These are phyloP conservation scores for Bipolaris oryzae DNA, from an alignment of 2,329 filamentous ascomycete genomes.

Conservation along the genomic window DNA sequence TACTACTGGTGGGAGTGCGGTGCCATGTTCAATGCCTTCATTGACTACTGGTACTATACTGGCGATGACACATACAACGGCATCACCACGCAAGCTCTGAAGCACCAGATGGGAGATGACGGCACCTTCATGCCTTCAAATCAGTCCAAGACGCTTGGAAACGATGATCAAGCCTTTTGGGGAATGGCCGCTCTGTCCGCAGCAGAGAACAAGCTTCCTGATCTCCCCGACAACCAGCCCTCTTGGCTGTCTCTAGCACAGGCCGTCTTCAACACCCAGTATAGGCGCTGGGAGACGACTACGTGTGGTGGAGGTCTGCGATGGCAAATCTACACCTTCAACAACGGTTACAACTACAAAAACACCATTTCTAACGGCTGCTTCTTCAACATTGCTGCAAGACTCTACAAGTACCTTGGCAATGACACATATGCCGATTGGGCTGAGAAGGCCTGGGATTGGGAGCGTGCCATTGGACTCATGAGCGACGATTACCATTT, in stretches of 20 bases:
- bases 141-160: constrained; percentile 62
- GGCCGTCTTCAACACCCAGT: constrained; percentile 77
- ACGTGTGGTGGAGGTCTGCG: constrained; percentile 74
- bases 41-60: constrained; percentile 54
- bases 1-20: constrained; percentile 55
- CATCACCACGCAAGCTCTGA: constrained; percentile 61
- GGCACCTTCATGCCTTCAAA: constrained; percentile 80
- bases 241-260: constrained; percentile 70
- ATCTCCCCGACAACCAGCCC: constrained; percentile 56
- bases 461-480: constrained; percentile 56
- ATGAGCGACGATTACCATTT: constrained; percentile 55
- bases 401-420: constrained; percentile 71
- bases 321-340: constrained; percentile 81
- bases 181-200: constrained; percentile 64
- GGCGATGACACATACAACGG: constrained; percentile 49
- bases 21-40: constrained; percentile 49
- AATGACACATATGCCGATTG: constrained; percentile 63
- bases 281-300: constrained; percentile 69
- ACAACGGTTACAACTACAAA: constrained; percentile 81
- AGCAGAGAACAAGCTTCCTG: constrained; percentile 58
- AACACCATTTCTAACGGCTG: constrained; percentile 81
- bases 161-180: constrained; percentile 66
- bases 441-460: constrained; percentile 69
- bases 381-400: constrained; percentile 80
- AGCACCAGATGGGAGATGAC: constrained; percentile 75